These are phyloP conservation scores for Vitis riparia DNA, from an alignment of 164 flowering plant species.

Conservation along the genomic window DNA sequence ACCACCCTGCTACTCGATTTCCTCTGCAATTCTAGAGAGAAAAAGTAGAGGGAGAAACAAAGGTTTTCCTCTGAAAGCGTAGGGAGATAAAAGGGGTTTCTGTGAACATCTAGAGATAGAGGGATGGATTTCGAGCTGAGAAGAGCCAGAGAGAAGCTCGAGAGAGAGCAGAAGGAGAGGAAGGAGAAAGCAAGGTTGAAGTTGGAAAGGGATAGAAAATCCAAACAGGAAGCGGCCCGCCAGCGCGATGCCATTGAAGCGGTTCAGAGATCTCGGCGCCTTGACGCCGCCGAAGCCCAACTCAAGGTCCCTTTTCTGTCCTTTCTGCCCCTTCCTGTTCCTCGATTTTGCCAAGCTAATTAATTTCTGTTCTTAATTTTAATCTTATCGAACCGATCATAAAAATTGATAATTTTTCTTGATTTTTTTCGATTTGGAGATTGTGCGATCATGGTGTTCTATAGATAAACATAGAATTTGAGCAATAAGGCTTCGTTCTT, in stretches of 20 bases:
- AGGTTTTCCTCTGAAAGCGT: too few species aligned
- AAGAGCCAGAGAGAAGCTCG: constrained; percentile 88
- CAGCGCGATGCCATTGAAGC: constrained; percentile 87
- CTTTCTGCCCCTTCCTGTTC: not conserved
- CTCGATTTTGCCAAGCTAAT: not conserved
- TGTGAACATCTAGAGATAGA: not conserved
- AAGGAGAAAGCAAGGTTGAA: constrained; percentile 67
- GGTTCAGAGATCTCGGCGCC: constrained; percentile 63
- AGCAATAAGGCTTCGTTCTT: too few species aligned
- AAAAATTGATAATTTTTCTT: too few species aligned
- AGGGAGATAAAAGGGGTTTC: not conserved
- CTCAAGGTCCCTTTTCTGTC: constrained; percentile 43
- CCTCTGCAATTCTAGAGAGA: too few species aligned
- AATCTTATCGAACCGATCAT: too few species aligned
- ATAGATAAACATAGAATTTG: too few species aligned
- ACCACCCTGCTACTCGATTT: too few species aligned
- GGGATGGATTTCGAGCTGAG: constrained; percentile 90
- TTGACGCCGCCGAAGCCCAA: constrained; percentile 80
- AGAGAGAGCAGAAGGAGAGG: constrained; percentile 87
- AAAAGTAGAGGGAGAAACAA: too few species aligned
- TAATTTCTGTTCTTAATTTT: not conserved
- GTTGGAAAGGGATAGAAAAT: constrained; percentile 64
- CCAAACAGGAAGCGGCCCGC: constrained; percentile 59
- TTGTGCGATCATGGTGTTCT: too few species aligned
- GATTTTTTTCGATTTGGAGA: too few species aligned